Conservation (phyloP, 1,284 basidiomycete species). For the Neotropicomus parvogracilis region DNA sequence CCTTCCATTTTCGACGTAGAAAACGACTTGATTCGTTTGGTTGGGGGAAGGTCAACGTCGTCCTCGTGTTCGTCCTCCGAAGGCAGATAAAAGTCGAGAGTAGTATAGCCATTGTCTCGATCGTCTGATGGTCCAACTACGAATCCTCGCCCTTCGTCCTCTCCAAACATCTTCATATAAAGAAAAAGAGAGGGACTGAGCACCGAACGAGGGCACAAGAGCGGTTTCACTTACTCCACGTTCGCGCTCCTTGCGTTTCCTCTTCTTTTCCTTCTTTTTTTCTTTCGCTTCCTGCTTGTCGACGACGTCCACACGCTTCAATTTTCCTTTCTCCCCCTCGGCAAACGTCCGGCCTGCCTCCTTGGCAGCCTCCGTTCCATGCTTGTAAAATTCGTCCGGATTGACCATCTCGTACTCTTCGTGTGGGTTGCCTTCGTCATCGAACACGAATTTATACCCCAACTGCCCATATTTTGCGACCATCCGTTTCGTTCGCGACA, state of each 20-base stretch:
- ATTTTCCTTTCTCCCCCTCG: slow-evolving; percentile 65
- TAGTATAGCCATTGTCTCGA: slow-evolving; percentile 69
- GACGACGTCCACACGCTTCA: slow-evolving; percentile 66
- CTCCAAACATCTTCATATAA: slow-evolving; percentile 23
- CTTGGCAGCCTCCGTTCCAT: slow-evolving; percentile 57
- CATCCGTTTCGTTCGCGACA: slow-evolving; percentile 77
- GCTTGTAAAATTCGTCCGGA: slow-evolving; percentile 64
- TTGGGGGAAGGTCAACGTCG: slow-evolving; percentile 34
- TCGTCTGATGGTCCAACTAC: slow-evolving; percentile 38
- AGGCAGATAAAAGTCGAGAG: slow-evolving; percentile 66
- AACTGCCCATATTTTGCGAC: slow-evolving; percentile 60
- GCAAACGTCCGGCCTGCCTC: slow-evolving; percentile 70
- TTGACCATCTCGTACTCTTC: slow-evolving; percentile 79
- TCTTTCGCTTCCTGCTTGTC: slow-evolving; percentile 85
- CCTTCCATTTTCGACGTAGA: slow-evolving; percentile 4
- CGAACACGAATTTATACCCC: slow-evolving; percentile 77
- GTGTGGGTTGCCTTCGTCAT: slow-evolving; percentile 78
- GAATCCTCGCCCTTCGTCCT: slow-evolving; percentile 25
- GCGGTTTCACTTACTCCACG: slow-evolving; percentile 41
- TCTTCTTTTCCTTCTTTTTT: slow-evolving; percentile 85
- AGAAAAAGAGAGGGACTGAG: slow-evolving; percentile 4
- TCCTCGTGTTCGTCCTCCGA: slow-evolving; percentile 41
- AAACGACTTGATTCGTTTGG: slow-evolving; percentile 38
- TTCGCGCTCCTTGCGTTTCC: slow-evolving; percentile 82
- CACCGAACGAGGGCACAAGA: background rate